Base-by-base conservation (phyloP, 805 yeast genomes). In the Wickerhamiella qilinensis region DNA sequence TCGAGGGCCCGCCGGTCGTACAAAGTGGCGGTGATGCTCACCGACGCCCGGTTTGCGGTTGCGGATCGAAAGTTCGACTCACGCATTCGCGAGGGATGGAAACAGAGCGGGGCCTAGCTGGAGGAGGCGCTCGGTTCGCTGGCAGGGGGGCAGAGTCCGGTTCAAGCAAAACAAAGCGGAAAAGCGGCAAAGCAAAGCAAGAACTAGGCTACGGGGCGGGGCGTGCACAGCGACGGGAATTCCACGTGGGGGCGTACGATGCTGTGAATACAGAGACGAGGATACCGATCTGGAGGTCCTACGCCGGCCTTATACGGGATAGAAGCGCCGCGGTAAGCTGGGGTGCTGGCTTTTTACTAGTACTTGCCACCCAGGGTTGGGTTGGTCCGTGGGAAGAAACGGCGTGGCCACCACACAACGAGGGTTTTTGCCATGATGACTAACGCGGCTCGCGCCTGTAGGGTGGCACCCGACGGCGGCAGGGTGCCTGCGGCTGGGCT, bases 1-100 rank as follows among this genome's bases (percentile, higher is more conserved):
- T 91, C 97, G 38, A 88, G 65, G 1, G 97, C 96, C 37, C 97
- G 62, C 42, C 97, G 63, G 59, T 88, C 97, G 55, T 88, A 88
- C 22, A 88, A 71, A 17, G 88, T 75, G 20, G 94, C 73, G 6
- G 94, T 78, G 43, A 88, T 84, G 20, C 86, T 75, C 21, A 86
- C 83, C n/a, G 94, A 85, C 3, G 98, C 96, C 55, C 78, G 71
- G 62, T 88, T 91, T 39, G 75, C 70, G 37, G 76, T 59, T 36
- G 84, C 71, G 18, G 86, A 76, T 52, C 78, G 74, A 62, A 79
- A 80, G 60, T 85, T 85, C 28, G 94, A 74, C 52, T 85, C 94
- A 59, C 96, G 75, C 98, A 85, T 86, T 33, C 38, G 17, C 38
- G 20, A n/a, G 7, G 8, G 31, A 29, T n/a, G 28, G 12, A 12